Percentiles rank a stretch among this genome's conserved stretches.
Conservation (phyloP, 1,284 basidiomycete species). For the Moniliella sp. region DNA sequence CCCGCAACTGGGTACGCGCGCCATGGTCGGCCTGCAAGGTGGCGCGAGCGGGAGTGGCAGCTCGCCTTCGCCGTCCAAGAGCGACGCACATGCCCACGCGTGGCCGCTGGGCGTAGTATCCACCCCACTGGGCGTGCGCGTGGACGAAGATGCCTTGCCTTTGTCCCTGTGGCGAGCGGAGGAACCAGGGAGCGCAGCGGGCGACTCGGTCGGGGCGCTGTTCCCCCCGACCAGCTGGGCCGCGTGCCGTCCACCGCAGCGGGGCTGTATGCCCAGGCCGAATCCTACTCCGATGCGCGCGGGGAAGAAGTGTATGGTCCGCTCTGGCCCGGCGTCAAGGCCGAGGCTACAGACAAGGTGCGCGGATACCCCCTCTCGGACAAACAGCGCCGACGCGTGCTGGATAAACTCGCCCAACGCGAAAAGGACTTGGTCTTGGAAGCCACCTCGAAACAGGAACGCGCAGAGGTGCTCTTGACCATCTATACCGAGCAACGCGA, state of each 20-base stretch:
- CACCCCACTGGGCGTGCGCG: too few relatives aligned
- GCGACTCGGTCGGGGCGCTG: not conserved
- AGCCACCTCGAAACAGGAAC: conserved; percentile 4
- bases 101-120: too few relatives aligned
- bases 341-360: not conserved
- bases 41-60: too few relatives aligned
- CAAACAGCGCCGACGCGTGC: conserved; percentile 3
- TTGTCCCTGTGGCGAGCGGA: too few relatives aligned
- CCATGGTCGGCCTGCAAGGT: not conserved
- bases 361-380: conserved; percentile 3
- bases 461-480: conserved; percentile 3
- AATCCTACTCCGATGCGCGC: not conserved
- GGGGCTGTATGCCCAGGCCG: not conserved
- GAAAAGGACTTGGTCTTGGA: conserved; percentile 8
- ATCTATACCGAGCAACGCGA: conserved; percentile 7
- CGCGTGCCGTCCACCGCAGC: not conserved
- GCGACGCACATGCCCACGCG: too few relatives aligned
- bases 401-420: conserved; percentile 4
- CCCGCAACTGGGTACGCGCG: conserved; percentile 3
- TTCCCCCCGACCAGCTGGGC: not conserved
- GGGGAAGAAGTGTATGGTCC: not conserved
- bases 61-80: too few relatives aligned
- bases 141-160: too few relatives aligned
- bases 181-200: too few relatives aligned
- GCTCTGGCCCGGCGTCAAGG: conserved; percentile 1